Evolutionary conservation across 805 yeast species (phyloP).

Genomic region (Candida manassasensis): DNA sequence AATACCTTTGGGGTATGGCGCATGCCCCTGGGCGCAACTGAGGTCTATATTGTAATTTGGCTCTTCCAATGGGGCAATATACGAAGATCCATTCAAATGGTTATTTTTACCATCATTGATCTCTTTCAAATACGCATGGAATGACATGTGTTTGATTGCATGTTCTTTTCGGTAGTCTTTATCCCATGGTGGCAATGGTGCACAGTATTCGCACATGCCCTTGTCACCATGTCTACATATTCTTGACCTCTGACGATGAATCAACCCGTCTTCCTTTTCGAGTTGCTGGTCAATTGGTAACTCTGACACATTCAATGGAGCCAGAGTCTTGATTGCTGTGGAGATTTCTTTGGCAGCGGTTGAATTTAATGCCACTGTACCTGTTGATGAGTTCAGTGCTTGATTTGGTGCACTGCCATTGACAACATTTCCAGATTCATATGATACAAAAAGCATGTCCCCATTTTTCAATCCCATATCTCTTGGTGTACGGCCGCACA

Average conservation of each 20-base stretch:
- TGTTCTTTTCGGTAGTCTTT: slow-evolving; percentile 65
- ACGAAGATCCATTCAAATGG: slow-evolving; percentile 50
- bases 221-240: slow-evolving; percentile 84
- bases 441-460: slow-evolving; percentile 48
- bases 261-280: slow-evolving; percentile 67
- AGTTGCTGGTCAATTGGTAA: slow-evolving; percentile 61
- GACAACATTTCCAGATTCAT: slow-evolving; percentile 14
- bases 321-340: slow-evolving; percentile 2
- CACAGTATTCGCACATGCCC: slow-evolving; percentile 98
- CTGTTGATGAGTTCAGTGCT: too few relatives aligned
- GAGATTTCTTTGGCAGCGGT: not conserved
- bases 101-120: slow-evolving; percentile 65
- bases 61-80: slow-evolving; percentile 74
- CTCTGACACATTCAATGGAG: slow-evolving; percentile 39
- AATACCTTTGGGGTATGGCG: slow-evolving; percentile 91
- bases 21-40: slow-evolving; percentile 74
- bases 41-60: slow-evolving; percentile 62
- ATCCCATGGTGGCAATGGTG: slow-evolving; percentile 96
- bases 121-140: slow-evolving; percentile 76
- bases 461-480: slow-evolving; percentile 56
- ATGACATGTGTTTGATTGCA: slow-evolving; percentile 82
- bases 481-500: slow-evolving; percentile 31
- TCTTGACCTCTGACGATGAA: slow-evolving; percentile 53
- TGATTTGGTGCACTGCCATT: not conserved
- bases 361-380: slow-evolving; percentile 3